phyloP scores from a whole-genome alignment of 148 eudicot species.

The Nepenthes gracilis region DNA sequence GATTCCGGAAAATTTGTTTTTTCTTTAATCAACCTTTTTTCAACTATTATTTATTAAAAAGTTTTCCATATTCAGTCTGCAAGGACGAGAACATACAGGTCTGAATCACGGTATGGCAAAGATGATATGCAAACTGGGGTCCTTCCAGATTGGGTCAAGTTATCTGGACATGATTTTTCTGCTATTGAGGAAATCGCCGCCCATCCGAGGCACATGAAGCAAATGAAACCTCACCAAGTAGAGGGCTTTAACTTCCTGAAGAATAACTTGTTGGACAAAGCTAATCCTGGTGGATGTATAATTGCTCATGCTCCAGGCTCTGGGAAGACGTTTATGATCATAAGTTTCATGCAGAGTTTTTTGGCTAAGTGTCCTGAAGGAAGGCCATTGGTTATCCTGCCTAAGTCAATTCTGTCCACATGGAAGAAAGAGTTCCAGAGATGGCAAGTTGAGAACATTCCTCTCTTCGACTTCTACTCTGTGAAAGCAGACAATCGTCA shows the following conservation, averaged over 20 bases:
- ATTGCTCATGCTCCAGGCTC: slow-evolving; percentile 98
- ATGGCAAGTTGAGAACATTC: slow-evolving; percentile 92
- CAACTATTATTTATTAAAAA: not conserved
- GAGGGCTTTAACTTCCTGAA: slow-evolving; percentile 84
- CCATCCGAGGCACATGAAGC: slow-evolving; percentile 82
- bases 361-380: slow-evolving; percentile 71
- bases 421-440: slow-evolving; percentile 84
- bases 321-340: slow-evolving; percentile 92
- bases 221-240: slow-evolving; percentile 88
- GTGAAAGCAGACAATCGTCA: slow-evolving; percentile 65
- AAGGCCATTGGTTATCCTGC: slow-evolving; percentile 79
- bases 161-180: slow-evolving; percentile 33
- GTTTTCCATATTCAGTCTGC: slow-evolving; percentile 31
- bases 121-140: slow-evolving; percentile 25
- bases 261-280: slow-evolving; percentile 51
- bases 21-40: not conserved
- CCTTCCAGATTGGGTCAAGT: slow-evolving; percentile 24
- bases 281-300: slow-evolving; percentile 89
- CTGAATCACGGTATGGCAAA: slow-evolving; percentile 33
- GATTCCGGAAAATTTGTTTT: too few relatives aligned
- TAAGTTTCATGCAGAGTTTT: slow-evolving; percentile 88
- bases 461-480: slow-evolving; percentile 69
- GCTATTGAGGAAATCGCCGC: slow-evolving; percentile 37
- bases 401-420: slow-evolving; percentile 63
- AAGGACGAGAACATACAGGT: slow-evolving; percentile 40